phyloP scores from a whole-genome alignment of 2,329 filamentous ascomycete species.

The Aspergillus tamarii region DNA sequence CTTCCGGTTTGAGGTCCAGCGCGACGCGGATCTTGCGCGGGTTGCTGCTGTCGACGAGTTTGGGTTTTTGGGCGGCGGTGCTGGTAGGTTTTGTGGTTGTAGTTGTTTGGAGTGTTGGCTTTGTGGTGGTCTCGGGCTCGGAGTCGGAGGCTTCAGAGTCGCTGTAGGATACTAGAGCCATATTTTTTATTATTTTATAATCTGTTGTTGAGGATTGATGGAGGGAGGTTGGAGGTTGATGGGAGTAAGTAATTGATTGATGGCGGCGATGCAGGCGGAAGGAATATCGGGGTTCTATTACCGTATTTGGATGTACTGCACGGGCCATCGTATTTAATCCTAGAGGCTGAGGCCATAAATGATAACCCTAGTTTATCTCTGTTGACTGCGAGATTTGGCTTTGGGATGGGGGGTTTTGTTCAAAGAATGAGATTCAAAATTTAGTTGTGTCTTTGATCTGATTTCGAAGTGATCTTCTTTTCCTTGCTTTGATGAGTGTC shows the following conservation, averaged over 20 bases:
- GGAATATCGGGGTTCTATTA: too few relatives aligned
- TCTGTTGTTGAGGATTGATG: not conserved
- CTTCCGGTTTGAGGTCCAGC: constrained; percentile 57
- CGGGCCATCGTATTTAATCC: not conserved
- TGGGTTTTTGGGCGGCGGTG: constrained; percentile 53
- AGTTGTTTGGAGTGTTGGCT: constrained; percentile 27
- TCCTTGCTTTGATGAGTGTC: too few relatives aligned
- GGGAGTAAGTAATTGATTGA: not conserved
- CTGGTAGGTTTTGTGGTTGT: constrained; percentile 28
- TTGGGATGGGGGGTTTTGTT: too few relatives aligned
- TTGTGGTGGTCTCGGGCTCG: constrained; percentile 48
- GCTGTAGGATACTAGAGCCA: constrained; percentile 82
- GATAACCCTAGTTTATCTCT: too few relatives aligned
- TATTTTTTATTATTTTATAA: constrained; percentile 37
- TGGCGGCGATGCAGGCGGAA: not conserved
- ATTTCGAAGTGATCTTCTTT: too few relatives aligned
- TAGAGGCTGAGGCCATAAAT: too few relatives aligned
- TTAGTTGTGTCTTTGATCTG: too few relatives aligned
- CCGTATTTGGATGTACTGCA: not conserved
- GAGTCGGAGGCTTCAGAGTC: constrained; percentile 73
- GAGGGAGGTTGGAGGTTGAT: not conserved
- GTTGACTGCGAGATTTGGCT: too few relatives aligned
- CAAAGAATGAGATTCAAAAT: too few relatives aligned
- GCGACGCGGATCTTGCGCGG: constrained; percentile 83
- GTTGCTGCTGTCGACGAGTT: constrained; percentile 79